Percentiles rank a stretch among this genome's conserved stretches.
Evolutionary conservation across 1,284 basidiomycete species (phyloP).

Genomic region (Golubevia sp.): DNA sequence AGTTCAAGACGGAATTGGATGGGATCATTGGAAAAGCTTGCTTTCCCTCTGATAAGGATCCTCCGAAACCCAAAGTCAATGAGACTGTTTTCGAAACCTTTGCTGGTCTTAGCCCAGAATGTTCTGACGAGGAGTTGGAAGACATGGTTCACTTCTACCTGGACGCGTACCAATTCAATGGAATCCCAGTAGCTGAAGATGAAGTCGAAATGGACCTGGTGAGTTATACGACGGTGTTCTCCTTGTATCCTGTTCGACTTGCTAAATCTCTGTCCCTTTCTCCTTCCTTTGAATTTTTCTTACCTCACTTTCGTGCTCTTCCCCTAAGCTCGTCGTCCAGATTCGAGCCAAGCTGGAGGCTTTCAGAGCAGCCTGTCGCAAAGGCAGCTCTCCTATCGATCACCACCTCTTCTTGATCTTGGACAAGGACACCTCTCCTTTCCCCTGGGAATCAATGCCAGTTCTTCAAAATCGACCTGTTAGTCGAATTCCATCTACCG

Average conservation of each 20-base stretch:
- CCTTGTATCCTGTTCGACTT: no score
- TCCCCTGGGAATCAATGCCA: conserved; percentile 97
- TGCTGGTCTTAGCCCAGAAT: conserved; percentile 77
- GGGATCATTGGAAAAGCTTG: conserved; percentile 73
- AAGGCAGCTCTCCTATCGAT: no score
- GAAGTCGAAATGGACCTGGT: conserved; percentile 91
- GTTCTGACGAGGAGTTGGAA: conserved; percentile 89
- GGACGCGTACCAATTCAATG: conserved; percentile 91
- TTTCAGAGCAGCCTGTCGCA: no score
- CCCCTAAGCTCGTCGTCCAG: conserved; percentile 58
- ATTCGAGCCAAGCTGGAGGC: no score
- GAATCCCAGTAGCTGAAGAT: conserved; percentile 82
- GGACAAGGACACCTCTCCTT: conserved; percentile 83
- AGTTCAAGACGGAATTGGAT: conserved; percentile 72
- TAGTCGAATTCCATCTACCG: conserved; percentile 84
- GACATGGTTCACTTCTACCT: conserved; percentile 92
- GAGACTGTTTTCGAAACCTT: conserved; percentile 82
- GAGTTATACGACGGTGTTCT: conserved; percentile 19
- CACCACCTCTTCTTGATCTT: conserved; percentile 83
- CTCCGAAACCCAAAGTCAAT: conserved; percentile 68
- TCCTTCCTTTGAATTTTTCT: background rate
- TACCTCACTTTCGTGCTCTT: background rate
- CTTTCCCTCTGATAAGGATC: conserved; percentile 70
- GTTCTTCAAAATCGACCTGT: conserved; percentile 80
- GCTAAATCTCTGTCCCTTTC: no score